Conservation (phyloP, 2,329 filamentous ascomycete genomes). For the Magnaporthiopsis rhizophila region DNA sequence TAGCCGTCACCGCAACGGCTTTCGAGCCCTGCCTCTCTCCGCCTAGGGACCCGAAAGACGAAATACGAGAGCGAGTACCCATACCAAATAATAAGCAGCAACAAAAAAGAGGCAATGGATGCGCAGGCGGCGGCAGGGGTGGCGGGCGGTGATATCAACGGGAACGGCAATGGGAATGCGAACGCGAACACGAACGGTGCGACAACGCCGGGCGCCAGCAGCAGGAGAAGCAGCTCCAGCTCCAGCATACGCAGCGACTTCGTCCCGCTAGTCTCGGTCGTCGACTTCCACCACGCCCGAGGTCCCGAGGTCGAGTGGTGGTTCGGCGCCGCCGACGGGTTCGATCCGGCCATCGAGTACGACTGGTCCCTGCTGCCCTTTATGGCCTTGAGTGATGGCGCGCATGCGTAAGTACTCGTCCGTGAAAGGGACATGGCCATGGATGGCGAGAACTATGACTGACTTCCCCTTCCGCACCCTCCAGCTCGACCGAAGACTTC, state of each 20-base stretch:
- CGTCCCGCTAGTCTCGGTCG: conserved; percentile 66
- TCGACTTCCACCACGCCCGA: conserved; percentile 76
- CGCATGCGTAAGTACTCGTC: conserved; percentile 64
- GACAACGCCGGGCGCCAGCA: not conserved
- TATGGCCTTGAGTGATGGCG: conserved; percentile 93
- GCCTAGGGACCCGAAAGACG: not conserved
- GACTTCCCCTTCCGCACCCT: not conserved
- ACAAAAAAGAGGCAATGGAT: not conserved
- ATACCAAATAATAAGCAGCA: not conserved
- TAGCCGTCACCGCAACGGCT: not conserved
- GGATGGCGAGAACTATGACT: conserved; percentile 1
- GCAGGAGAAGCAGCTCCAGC: conserved; percentile 4
- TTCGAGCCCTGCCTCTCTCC: not conserved
- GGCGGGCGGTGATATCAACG: not conserved
- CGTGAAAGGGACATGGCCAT: not conserved
- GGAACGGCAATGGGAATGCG: too few species aligned
- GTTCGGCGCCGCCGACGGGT: conserved; percentile 68
- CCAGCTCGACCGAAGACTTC: conserved; percentile 84
- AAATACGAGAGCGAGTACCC: not conserved
- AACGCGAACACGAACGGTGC: not conserved
- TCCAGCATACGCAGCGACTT: conserved; percentile 30
- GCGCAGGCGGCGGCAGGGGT: not conserved
- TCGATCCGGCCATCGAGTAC: conserved; percentile 73
- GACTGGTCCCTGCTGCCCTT: conserved; percentile 91
- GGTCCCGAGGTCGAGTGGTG: conserved; percentile 92